Conservation (phyloP, 1,284 basidiomycete species). For the Leccinum pallidistipes region DNA sequence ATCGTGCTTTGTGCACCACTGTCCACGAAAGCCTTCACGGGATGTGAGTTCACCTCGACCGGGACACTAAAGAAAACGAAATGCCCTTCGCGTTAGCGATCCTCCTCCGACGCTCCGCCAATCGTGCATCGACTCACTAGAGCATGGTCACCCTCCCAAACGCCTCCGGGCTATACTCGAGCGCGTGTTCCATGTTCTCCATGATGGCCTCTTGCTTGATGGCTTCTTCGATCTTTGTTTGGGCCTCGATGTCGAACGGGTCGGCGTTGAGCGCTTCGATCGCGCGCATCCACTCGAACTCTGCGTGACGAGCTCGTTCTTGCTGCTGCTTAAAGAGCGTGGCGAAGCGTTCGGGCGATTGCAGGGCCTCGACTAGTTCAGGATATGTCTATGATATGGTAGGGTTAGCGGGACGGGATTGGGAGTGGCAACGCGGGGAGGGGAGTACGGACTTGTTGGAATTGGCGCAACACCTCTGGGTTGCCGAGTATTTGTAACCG, state of each 20-base stretch:
- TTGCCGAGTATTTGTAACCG: slow-evolving; percentile 85
- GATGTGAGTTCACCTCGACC: slow-evolving; percentile 89
- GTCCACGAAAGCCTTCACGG: slow-evolving; percentile 96
- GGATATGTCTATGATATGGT: slow-evolving; percentile 68
- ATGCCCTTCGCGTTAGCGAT: slow-evolving; percentile 15
- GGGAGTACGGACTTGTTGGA: slow-evolving; percentile 57
- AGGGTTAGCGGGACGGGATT: not conserved
- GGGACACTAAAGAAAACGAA: slow-evolving; percentile 51
- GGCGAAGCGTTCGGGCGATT: slow-evolving; percentile 72
- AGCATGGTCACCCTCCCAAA: slow-evolving; percentile 98
- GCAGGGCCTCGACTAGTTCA: slow-evolving; percentile 72
- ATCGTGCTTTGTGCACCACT: slow-evolving; percentile 97
- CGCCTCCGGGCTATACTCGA: slow-evolving; percentile 90
- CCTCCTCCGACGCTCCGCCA: not conserved
- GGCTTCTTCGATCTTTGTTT: slow-evolving; percentile 90
- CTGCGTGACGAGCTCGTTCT: slow-evolving; percentile 53
- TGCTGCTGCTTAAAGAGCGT: slow-evolving; percentile 69
- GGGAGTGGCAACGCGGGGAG: not conserved
- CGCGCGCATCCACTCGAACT: slow-evolving; percentile 60
- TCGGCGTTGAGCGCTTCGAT: slow-evolving; percentile 76
- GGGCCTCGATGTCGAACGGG: slow-evolving; percentile 90
- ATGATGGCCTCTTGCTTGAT: slow-evolving; percentile 89
- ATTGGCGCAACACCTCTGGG: slow-evolving; percentile 73
- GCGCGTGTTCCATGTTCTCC: slow-evolving; percentile 90
- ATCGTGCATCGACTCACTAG: slow-evolving; percentile 60